A percentile compares a stretch with the other conserved stretches of the same genome.
Evolutionary conservation across 78 protist genomes (phyloP).

Genomic region (Tieghemostelium lacteum): DNA sequence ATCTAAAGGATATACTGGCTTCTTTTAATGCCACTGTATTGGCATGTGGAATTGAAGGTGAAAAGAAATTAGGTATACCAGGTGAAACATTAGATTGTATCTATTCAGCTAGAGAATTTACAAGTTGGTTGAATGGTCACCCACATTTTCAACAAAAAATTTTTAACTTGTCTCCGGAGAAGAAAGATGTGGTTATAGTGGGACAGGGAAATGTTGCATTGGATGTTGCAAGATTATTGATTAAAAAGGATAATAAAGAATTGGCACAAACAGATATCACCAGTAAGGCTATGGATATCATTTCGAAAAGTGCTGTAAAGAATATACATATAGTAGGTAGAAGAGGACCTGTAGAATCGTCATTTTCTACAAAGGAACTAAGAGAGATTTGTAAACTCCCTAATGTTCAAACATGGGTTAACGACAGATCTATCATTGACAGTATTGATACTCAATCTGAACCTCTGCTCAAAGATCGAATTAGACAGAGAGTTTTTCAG

Average conservation of each 20-base stretch:
- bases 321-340: conserved; percentile 77
- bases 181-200: conserved; percentile 66
- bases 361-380: conserved; percentile 74
- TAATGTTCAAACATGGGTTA: conserved; percentile 39
- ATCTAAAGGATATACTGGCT: conserved; percentile 30
- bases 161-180: conserved; percentile 6
- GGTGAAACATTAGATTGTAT: conserved; percentile 24
- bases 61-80: conserved; percentile 63
- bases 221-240: conserved; percentile 70
- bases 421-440: conserved; percentile 17
- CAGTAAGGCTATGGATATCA: conserved; percentile 29
- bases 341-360: conserved; percentile 75
- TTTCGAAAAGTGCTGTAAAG: conserved; percentile 33
- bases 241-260: conserved; percentile 33
- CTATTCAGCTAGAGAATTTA: conserved; percentile 71
- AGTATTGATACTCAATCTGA: neutral
- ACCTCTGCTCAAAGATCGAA: too few relatives aligned
- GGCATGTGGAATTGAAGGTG: conserved; percentile 82
- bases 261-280: conserved; percentile 65
- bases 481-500: conserved; percentile 33
- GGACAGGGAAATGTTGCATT: conserved; percentile 83
- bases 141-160: conserved; percentile 42
- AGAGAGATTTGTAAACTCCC: conserved; percentile 69
- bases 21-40: conserved; percentile 70
- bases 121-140: conserved; percentile 76